phyloP scores from a whole-genome alignment of 1,284 basidiomycete genomes.

The Ganoderma sinense region DNA sequence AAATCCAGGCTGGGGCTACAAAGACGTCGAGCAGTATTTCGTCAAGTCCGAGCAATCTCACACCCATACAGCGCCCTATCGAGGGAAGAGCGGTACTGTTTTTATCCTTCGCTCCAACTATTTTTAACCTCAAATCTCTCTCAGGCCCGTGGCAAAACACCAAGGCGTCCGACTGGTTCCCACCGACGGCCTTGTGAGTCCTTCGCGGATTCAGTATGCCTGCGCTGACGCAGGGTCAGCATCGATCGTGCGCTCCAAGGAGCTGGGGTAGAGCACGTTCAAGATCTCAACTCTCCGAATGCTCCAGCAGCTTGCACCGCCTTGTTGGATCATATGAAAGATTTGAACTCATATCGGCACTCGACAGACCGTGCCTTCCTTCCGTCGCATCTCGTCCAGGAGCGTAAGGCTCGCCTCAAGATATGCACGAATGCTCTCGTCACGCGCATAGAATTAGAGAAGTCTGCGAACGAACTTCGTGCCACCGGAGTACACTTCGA shows the following conservation, averaged over 20 bases:
- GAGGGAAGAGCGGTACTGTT: slow-evolving; percentile 29
- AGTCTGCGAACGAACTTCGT: neutral
- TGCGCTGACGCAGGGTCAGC: slow-evolving; percentile 8
- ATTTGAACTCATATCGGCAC: slow-evolving; percentile 31
- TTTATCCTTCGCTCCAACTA: too few species aligned
- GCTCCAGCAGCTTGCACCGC: slow-evolving; percentile 32
- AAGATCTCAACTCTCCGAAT: slow-evolving; percentile 38
- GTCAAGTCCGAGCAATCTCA: slow-evolving; percentile 41
- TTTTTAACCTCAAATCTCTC: too few species aligned
- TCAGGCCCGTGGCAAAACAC: slow-evolving; percentile 4
- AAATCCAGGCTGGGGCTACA: slow-evolving; percentile 46
- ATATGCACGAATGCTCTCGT: slow-evolving; percentile 40
- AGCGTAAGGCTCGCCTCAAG: slow-evolving; percentile 29
- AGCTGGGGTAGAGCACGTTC: slow-evolving; percentile 34
- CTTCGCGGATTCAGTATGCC: neutral
- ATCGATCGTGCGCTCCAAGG: slow-evolving; percentile 23
- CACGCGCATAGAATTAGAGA: slow-evolving; percentile 23
- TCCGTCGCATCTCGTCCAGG: slow-evolving; percentile 29
- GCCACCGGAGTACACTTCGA: slow-evolving; percentile 29
- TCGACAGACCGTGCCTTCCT: slow-evolving; percentile 41
- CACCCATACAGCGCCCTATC: slow-evolving; percentile 12
- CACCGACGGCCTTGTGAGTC: neutral
- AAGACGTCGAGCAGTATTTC: slow-evolving; percentile 47
- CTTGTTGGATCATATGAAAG: slow-evolving; percentile 35
- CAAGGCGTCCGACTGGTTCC: neutral